A percentile compares a stretch with the other conserved stretches of the same genome.
Conservation (phyloP, 2,329 filamentous ascomycete genomes). For the Didymella exigua region DNA sequence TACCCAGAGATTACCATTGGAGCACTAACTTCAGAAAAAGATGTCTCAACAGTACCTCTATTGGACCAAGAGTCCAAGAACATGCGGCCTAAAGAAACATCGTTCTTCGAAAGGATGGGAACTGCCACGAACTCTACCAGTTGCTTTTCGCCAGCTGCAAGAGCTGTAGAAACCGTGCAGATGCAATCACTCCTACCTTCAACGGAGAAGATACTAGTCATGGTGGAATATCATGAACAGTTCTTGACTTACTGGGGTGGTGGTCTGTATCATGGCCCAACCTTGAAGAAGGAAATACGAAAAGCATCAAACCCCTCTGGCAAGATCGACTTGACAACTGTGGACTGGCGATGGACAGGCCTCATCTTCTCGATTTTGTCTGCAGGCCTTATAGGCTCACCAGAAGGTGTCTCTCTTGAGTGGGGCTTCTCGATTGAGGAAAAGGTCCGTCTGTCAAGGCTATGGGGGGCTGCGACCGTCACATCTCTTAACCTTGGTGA, state of each 20-base stretch:
- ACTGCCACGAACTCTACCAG: constrained; percentile 8
- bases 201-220: constrained; percentile 29
- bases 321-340: constrained; percentile 46
- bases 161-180: constrained; percentile 32
- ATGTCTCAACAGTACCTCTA: constrained; percentile 22
- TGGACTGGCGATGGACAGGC: constrained; percentile 50
- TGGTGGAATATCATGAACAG: constrained; percentile 49
- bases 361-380: constrained; percentile 53
- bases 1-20: constrained; percentile 36
- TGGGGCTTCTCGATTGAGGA: constrained; percentile 56
- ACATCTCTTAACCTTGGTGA: constrained; percentile 55
- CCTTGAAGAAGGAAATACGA: constrained; percentile 48
- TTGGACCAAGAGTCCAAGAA: constrained; percentile 27
- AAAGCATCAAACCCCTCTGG: constrained; percentile 46
- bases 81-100: constrained; percentile 15
- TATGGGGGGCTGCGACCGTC: constrained; percentile 55
- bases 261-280: constrained; percentile 47
- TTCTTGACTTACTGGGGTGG: constrained; percentile 50
- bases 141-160: constrained; percentile 33
- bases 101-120: constrained; percentile 9
- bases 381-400: constrained; percentile 52
- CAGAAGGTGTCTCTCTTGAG: constrained; percentile 37
- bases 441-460: constrained; percentile 49
- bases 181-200: constrained; percentile 49
- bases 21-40: constrained; percentile 31